phyloP scores from a whole-genome alignment of 352 stramenopile genomes.

The Blastocystis sp. region DNA sequence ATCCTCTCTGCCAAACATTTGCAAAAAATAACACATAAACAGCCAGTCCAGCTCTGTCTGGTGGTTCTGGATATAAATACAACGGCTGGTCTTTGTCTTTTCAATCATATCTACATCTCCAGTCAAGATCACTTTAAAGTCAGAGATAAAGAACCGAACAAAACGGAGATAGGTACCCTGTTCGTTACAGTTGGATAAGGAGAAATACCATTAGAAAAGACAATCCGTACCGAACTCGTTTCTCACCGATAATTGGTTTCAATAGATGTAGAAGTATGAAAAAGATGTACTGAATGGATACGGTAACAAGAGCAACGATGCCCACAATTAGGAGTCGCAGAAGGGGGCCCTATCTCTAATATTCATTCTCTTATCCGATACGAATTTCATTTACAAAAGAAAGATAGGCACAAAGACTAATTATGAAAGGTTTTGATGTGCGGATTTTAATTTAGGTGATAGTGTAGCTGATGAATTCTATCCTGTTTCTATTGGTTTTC shows the following conservation, averaged over 20 bases:
- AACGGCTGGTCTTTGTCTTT: conserved; percentile 36
- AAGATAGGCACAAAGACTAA: neutral
- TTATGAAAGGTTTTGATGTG: no score
- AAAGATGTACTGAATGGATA: neutral
- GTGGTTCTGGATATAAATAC: conserved; percentile 37
- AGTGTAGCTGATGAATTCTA: no score
- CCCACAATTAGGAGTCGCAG: neutral
- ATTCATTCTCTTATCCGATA: neutral
- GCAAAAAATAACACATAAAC: conserved; percentile 43
- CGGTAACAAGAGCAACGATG: neutral
- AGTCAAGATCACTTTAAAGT: conserved; percentile 52
- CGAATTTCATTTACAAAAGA: conserved; percentile 12
- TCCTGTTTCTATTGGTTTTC: no score
- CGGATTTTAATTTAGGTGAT: no score
- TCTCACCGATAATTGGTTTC: neutral
- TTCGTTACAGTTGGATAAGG: neutral
- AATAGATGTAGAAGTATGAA: neutral
- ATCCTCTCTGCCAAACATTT: conserved; percentile 29
- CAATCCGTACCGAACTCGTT: neutral
- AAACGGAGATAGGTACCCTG: conserved; percentile 43
- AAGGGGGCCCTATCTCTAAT: neutral
- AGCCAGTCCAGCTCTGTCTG: conserved; percentile 56
- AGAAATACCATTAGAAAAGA: conserved; percentile 18
- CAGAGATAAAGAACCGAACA: conserved; percentile 44
- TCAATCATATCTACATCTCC: conserved; percentile 55